Evolutionary conservation across 805 yeast genomes (phyloP).

Genomic region (Nakazawaea ambrosiae): DNA sequence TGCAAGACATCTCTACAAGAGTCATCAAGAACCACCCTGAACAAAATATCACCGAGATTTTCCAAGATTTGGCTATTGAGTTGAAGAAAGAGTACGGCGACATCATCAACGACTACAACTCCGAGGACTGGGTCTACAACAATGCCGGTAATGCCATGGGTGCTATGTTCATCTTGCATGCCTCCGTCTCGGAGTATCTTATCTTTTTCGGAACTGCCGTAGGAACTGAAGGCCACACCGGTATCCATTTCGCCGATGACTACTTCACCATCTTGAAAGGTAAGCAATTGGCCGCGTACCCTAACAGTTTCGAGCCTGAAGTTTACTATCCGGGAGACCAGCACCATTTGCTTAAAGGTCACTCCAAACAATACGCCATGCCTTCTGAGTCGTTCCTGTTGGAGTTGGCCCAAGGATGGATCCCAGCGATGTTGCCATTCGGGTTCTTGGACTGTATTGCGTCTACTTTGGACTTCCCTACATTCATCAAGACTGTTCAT

Average conservation of each 20-base stretch:
- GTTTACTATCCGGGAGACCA: constrained; percentile 82
- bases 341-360: constrained; percentile 71
- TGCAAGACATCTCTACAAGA: constrained; percentile 52
- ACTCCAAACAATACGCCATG: constrained; percentile 81
- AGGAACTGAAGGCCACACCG: constrained; percentile 96
- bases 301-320: constrained; percentile 57
- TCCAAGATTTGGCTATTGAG: constrained; percentile 52
- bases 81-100: constrained; percentile 66
- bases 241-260: constrained; percentile 95
- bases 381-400: constrained; percentile 77
- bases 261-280: constrained; percentile 89
- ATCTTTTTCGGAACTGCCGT: constrained; percentile 90
- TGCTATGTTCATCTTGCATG: constrained; percentile 89
- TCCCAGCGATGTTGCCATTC: constrained; percentile 96
- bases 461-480: constrained; percentile 72
- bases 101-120: constrained; percentile 60
- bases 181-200: constrained; percentile 87
- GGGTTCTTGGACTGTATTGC: constrained; percentile 78
- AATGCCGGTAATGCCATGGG: constrained; percentile 99
- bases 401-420: constrained; percentile 98
- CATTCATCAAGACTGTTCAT: constrained; percentile 62
- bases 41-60: constrained; percentile 52
- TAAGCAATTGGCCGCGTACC: constrained; percentile 63
- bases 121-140: constrained; percentile 91
- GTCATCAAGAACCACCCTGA: constrained; percentile 49